These are phyloP conservation scores for Mortierella sp. DNA, from an alignment of 371 early-diverging fungal genomes.

Conservation along the genomic window DNA sequence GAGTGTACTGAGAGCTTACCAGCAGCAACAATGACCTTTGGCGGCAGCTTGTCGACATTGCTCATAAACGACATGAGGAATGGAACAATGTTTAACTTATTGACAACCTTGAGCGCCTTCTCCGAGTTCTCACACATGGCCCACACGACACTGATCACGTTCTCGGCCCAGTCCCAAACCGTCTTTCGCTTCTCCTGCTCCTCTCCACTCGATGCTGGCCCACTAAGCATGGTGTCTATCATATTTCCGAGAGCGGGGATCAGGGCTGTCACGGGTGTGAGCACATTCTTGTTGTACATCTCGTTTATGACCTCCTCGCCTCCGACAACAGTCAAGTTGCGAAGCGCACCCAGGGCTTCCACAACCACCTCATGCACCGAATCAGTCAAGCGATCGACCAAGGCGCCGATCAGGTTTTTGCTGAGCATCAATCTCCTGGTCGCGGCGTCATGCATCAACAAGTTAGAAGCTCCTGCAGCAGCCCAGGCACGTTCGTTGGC, in stretches of 20 bases:
- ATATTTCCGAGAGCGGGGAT: constrained; percentile 60
- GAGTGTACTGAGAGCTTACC: constrained; percentile 50
- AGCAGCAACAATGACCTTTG: constrained; percentile 73
- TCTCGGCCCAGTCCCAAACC: constrained; percentile 80
- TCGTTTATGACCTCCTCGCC: constrained; percentile 74
- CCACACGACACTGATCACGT: constrained; percentile 79
- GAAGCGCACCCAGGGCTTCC: constrained; percentile 83
- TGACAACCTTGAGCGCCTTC: constrained; percentile 71
- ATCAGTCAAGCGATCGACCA: constrained; percentile 81
- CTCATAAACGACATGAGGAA: constrained; percentile 78
- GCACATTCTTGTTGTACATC: constrained; percentile 74
- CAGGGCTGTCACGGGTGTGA: constrained; percentile 63
- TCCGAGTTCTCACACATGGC: constrained; percentile 76
- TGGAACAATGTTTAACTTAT: constrained; percentile 69
- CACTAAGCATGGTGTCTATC: constrained; percentile 63
- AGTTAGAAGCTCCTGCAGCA: constrained; percentile 84
- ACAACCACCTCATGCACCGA: constrained; percentile 77
- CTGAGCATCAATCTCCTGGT: constrained; percentile 79
- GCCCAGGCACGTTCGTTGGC: constrained; percentile 91
- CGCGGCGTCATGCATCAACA: constrained; percentile 68
- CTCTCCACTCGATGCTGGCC: constrained; percentile 58
- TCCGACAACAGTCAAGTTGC: constrained; percentile 72
- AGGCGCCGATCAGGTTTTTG: constrained; percentile 70
- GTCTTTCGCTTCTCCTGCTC: constrained; percentile 66
- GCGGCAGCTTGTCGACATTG: constrained; percentile 70